phyloP scores from a whole-genome alignment of 2,329 filamentous ascomycete species.

The Alternaria sp. region DNA sequence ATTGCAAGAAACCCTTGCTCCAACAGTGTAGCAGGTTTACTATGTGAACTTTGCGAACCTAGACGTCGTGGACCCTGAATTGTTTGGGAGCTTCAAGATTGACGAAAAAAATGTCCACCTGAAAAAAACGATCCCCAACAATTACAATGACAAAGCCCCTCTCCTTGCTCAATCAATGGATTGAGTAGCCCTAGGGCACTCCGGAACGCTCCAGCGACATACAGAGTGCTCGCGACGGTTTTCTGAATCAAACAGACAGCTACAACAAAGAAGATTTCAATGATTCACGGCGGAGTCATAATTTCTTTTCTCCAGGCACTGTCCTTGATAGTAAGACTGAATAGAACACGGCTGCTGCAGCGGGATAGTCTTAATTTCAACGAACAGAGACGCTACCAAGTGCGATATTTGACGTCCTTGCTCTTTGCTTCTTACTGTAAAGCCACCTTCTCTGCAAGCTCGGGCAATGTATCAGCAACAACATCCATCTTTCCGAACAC shows the following conservation, averaged over 20 bases:
- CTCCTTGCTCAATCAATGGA: neutral
- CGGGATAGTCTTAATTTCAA: no score
- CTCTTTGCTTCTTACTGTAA: neutral
- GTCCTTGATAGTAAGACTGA: neutral
- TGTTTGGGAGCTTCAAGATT: neutral
- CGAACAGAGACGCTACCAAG: no score
- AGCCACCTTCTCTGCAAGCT: slow-evolving; percentile 54
- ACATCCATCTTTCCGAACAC: slow-evolving; percentile 65
- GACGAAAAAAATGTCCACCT: neutral
- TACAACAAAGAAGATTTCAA: slow-evolving; percentile 4
- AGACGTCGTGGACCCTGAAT: neutral
- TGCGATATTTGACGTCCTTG: neutral
- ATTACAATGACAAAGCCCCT: neutral
- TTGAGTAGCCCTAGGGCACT: neutral
- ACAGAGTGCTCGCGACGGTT: neutral
- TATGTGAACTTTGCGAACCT: neutral
- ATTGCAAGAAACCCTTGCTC: neutral
- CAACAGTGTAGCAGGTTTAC: neutral
- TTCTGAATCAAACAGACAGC: neutral
- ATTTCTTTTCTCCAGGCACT: neutral
- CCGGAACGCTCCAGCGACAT: neutral
- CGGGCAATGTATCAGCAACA: slow-evolving; percentile 56
- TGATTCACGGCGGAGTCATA: neutral
- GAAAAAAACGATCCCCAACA: no score
- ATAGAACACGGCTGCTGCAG: neutral